A percentile compares a stretch with the other conserved stretches of the same genome.
Evolutionary conservation across 2,329 filamentous ascomycete species (phyloP).

Genomic region (Bipolaris victoriae): DNA sequence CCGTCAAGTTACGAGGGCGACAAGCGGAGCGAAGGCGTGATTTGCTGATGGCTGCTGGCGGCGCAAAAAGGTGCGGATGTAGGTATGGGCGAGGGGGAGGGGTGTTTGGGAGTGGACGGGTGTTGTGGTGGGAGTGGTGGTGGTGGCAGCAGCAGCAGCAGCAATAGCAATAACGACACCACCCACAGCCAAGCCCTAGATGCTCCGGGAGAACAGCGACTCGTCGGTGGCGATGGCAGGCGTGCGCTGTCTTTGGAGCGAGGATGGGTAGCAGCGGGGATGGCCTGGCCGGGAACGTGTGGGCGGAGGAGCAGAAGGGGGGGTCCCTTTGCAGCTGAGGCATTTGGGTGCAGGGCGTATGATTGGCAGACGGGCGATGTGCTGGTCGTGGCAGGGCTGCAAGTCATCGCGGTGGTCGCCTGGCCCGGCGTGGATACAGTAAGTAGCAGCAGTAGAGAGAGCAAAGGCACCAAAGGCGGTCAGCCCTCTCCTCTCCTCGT

Average conservation of each 20-base stretch:
- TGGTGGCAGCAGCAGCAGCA: not conserved
- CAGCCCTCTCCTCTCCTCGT: constrained; percentile 1
- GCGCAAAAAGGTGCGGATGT: constrained; percentile 8
- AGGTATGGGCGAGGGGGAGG: constrained; percentile 3
- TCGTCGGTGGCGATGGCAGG: constrained; percentile 11
- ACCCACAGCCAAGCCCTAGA: too few relatives aligned
- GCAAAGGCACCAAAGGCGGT: constrained; percentile 10
- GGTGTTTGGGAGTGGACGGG: constrained; percentile 11
- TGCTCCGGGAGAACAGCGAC: too few relatives aligned
- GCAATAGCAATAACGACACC: not conserved
- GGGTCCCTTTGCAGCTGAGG: constrained; percentile 19
- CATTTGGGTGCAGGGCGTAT: constrained; percentile 24
- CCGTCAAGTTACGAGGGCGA: constrained; percentile 30
- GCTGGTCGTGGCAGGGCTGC: constrained; percentile 25
- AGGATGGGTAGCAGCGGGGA: constrained; percentile 22
- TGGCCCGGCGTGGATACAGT: constrained; percentile 4
- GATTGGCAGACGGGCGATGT: constrained; percentile 23
- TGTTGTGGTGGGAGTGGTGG: not conserved
- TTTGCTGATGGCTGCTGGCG: constrained; percentile 19
- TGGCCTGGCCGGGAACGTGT: constrained; percentile 17
- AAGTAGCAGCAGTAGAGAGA: too few relatives aligned
- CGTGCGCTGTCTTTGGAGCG: constrained; percentile 24
- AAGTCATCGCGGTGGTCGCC: constrained; percentile 32
- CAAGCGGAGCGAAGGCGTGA: constrained; percentile 22
- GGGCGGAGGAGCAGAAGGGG: constrained; percentile 3